Base-by-base conservation (phyloP, 305 asterid genomes). In the Rubia balearica region DNA sequence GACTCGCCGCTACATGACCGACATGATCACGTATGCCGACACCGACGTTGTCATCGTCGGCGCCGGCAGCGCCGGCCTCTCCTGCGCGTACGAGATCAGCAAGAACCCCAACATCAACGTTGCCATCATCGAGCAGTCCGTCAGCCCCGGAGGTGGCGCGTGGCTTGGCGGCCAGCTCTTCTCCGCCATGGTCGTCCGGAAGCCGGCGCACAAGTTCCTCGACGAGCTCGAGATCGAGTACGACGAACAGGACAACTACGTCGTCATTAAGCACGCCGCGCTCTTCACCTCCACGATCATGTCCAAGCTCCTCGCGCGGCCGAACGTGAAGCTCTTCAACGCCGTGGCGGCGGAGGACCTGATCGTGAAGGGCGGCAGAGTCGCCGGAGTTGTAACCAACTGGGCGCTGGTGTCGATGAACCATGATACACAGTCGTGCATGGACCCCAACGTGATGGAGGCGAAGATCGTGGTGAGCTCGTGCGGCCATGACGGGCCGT, bases 401-500 rank as follows among this genome's bases (percentile, higher is more conserved):
- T 94, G 97, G 99, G 96, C 99, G 3, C 64, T 94, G 81, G 99
- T 94, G n/a, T 85, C 99, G 0, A 87, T 85, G 96, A 94, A 94
- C 87, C 99, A 94, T 68, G 95, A 91, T 81, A 91, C 99, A 36
- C 99, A 91, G 73, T 94, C 99, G 19, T 94, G 99, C 45, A 94
- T 94, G 99, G 99, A 91, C 73, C 98, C 98, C 2, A 93, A 93
- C 36, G 95, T 91, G 2, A 93, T 93, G 98, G 98, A 93, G 87
- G 90, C 97, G 8, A 89, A 85, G 67, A 78, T 93, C 30, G 97
- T 93, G 71, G 98, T 93, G 16, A 93, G 98, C 71, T 93, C 98
- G 3, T 93, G 98, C 56, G 98, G 98, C 22, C 97, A 91, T 81
- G 98, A 93, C 48, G 98, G 98, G 3, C 97, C 98, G 0, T 89